Evolutionary conservation across 352 stramenopile species (phyloP), one percentile per base, ranked within the genome.

Genomic region (Plasmopara muralis): DNA sequence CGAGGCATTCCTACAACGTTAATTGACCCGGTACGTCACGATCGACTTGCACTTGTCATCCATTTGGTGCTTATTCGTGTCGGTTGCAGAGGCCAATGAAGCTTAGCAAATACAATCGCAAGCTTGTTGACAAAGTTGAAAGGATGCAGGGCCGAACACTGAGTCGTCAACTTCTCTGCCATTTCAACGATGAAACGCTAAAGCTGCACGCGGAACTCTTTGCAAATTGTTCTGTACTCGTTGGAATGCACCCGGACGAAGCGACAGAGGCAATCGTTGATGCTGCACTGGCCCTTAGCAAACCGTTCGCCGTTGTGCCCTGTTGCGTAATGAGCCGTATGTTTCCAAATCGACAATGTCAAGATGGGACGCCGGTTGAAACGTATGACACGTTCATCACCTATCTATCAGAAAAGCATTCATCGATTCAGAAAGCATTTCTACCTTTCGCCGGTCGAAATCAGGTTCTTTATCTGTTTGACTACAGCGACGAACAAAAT

Each of bases 221-320:
- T 43, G 43, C 70, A 29, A 56, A 89, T 55, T 88, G 83, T 49
- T 93, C 87, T 9, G 29, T 96, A 18, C 66, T 98, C 20, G 70
- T 97, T 34, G 94, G 94, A 10, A 97, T 98, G 83, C 94, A 98
- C 58, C 92, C 94, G 29, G 95, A 98, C 68, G 89, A 95, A 53
- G 95, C 95, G 6, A 98, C 95, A 0, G 95, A 98, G 67, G 86
- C 83, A 20, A 98, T 98, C 56, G 92, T 98, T 1, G 85, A 98
- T 62, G 75, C 84, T 25, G 93, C 93, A 15, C 62, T 98, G 16
- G 43, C 64, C 10, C 79, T 93, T 44, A 40, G 66, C 9, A 97
- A 97, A 50, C 87, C 93, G 0, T 98, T 98, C 70, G 91, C 95
- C 5, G 83, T 98, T 43, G 93, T 98, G 33, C 95, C 95, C 15